phyloP scores from a whole-genome alignment of 352 stramenopile genomes.

The Globisporangium viniferum region DNA sequence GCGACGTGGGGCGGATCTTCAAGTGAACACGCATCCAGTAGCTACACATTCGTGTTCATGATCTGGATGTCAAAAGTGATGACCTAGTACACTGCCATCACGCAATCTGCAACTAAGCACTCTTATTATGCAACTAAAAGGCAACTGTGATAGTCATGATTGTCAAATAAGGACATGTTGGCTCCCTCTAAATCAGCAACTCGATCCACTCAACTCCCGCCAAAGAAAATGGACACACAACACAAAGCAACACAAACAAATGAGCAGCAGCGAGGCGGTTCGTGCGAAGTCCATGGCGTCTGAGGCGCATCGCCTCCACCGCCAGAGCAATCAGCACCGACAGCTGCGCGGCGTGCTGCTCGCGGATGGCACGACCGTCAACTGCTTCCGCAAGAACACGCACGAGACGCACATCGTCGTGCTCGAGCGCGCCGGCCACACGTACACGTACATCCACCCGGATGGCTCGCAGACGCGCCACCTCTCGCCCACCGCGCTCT shows the following conservation, averaged over 20 bases:
- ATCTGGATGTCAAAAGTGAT: not conserved
- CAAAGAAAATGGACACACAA: not conserved
- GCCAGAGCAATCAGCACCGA: not conserved
- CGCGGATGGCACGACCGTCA: constrained; percentile 42
- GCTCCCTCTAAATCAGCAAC: constrained; percentile 1
- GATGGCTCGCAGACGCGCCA: constrained; percentile 48
- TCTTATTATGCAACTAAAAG: not conserved
- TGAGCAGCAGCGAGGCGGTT: not conserved
- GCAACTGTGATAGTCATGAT: not conserved
- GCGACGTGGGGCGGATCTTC: constrained; percentile 3
- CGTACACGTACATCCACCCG: constrained; percentile 56
- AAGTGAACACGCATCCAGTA: constrained; percentile 14
- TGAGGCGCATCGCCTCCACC: not conserved
- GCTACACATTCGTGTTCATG: not conserved
- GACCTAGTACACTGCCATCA: not conserved
- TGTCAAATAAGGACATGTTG: not conserved
- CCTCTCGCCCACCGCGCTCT: constrained; percentile 53
- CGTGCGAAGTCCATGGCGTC: not conserved
- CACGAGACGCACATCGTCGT: constrained; percentile 65
- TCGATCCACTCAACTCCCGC: not conserved
- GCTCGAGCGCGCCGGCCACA: constrained; percentile 51
- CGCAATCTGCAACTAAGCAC: not conserved
- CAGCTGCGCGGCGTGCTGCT: constrained; percentile 47
- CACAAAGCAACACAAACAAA: not conserved
- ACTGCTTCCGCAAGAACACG: constrained; percentile 35